Evolutionary conservation across 768 basidiomycete species (phyloP), one percentile per base, ranked within the genome.

Genomic region (Mycena metata): DNA sequence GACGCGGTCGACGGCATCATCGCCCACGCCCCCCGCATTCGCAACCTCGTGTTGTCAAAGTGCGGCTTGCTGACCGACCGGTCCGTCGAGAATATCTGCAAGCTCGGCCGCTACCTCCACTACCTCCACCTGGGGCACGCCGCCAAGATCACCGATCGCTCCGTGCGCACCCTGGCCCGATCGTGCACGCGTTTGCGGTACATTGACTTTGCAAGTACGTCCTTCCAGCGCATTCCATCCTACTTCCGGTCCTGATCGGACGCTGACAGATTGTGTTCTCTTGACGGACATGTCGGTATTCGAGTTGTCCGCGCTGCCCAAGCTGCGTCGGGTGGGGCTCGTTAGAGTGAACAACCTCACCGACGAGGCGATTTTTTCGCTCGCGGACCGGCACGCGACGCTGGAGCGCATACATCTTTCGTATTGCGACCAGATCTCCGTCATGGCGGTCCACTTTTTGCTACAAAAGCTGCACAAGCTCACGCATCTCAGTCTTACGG

Each of bases 61-160:
- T 98, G 96, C 76, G 77, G 79, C 12, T 78, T 87, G 49, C 82
- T 98, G 74, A 95, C 95, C 9, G 95, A 97, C 80, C 87, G 86
- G 64, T 87, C 93, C 2, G 89, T 99, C 42, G 90, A 92, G 72
- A 91, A 88, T 66, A 93, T 99, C 39, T 94, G 94, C 78, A 85
- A 84, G 75, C 85, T 99, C 19, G 96, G 96, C n/a, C 92, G 93
- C 77, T 89, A 96, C 76, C 78, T 99, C 39, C 98, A 99, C 77
- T 95, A 97, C 76, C 87, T 99, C 39, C 98, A 99, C 78, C 86
- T 99, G 45, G 98, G 96, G 9, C 97, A 99, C 82, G 93, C 95
- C 9, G 83, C 83, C 71, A 91, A 90, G 73, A 96, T 99, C 69
- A 97, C 96, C 9, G 98, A 99, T 78, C 87, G 87, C 45, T 95